Percentiles rank a stretch among this genome's conserved stretches.
phyloP scores from a whole-genome alignment of 2,329 filamentous ascomycete genomes.

The Graphilbum sp. region DNA sequence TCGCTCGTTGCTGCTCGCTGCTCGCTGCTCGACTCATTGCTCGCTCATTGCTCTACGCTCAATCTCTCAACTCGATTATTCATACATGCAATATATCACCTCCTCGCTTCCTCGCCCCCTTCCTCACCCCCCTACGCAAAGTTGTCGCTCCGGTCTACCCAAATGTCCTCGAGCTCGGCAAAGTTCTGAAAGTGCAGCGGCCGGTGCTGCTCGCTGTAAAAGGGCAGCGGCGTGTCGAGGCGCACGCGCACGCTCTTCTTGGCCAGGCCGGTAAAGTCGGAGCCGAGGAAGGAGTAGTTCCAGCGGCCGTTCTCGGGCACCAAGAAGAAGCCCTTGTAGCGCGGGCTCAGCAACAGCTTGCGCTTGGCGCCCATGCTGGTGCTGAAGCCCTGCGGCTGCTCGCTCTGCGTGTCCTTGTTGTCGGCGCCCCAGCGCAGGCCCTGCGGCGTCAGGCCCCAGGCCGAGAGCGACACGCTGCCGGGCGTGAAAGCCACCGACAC shows the following conservation, averaged over 20 bases:
- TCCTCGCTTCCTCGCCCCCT: too few species aligned
- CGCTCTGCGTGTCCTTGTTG: constrained; percentile 83
- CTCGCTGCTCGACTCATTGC: too few species aligned
- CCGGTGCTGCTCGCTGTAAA: constrained; percentile 85
- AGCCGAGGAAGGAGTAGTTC: constrained; percentile 99
- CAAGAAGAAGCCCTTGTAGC: constrained; percentile 90
- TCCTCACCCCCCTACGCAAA: constrained; percentile 38
- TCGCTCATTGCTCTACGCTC: too few species aligned
- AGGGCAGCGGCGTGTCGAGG: constrained; percentile 76
- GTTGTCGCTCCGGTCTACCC: constrained; percentile 84
- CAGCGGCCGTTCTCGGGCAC: constrained; percentile 79
- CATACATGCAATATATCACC: too few species aligned
- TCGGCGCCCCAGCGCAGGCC: constrained; percentile 96
- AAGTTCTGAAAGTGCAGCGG: constrained; percentile 96
- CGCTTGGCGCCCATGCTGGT: constrained; percentile 90
- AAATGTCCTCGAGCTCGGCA: constrained; percentile 90
- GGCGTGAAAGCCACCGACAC: constrained; percentile 95
- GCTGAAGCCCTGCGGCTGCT: constrained; percentile 86
- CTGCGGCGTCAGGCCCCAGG: constrained; percentile 80
- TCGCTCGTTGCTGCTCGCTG: too few species aligned
- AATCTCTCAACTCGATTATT: too few species aligned
- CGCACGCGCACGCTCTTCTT: constrained; percentile 86
- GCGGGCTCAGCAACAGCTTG: constrained; percentile 81
- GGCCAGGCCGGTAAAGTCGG: constrained; percentile 69
- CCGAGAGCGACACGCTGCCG: constrained; percentile 83